Conservation (phyloP, 495 filamentous ascomycete species). For the Penicillium ucsense region DNA sequence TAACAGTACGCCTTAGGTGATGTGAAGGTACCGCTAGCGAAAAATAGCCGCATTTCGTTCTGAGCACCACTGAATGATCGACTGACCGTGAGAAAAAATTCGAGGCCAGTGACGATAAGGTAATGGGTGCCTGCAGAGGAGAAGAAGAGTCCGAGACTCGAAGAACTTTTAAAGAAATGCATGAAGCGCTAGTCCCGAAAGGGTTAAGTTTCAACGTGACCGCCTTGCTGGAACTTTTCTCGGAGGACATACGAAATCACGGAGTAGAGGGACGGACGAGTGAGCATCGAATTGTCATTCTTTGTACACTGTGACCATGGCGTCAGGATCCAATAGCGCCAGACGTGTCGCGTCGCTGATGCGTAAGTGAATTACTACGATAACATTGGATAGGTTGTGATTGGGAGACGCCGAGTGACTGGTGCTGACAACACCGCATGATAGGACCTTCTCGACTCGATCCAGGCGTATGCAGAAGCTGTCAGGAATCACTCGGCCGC, state of each 20-base stretch:
- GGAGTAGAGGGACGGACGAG: constrained; percentile 5
- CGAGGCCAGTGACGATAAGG: constrained; percentile 57
- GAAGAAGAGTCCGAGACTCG: constrained; percentile 12
- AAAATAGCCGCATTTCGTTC: constrained; percentile 50
- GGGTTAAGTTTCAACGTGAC: constrained; percentile 27
- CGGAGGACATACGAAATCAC: constrained; percentile 12
- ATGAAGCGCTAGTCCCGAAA: constrained; percentile 7
- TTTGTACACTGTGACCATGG: constrained; percentile 23
- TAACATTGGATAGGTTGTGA: background rate
- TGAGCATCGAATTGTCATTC: constrained; percentile 6
- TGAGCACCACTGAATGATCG: constrained; percentile 59
- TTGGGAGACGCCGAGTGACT: background rate
- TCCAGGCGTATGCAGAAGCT: constrained; percentile 41
- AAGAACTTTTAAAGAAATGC: constrained; percentile 11
- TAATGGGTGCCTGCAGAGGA: constrained; percentile 39
- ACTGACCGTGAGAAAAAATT: constrained; percentile 35
- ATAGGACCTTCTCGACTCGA: constrained; percentile 35
- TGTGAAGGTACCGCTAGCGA: constrained; percentile 66
- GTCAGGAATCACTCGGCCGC: constrained; percentile 38
- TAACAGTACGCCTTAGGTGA: constrained; percentile 55
- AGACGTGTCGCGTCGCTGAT: constrained; percentile 34
- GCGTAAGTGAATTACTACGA: constrained; percentile 18
- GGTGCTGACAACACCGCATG: constrained; percentile 4
- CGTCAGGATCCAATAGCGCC: constrained; percentile 36
- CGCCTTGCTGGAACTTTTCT: constrained; percentile 32